phyloP scores from a whole-genome alignment of 2,329 filamentous ascomycete genomes.

The Coniosporium tulheliwenetii region DNA sequence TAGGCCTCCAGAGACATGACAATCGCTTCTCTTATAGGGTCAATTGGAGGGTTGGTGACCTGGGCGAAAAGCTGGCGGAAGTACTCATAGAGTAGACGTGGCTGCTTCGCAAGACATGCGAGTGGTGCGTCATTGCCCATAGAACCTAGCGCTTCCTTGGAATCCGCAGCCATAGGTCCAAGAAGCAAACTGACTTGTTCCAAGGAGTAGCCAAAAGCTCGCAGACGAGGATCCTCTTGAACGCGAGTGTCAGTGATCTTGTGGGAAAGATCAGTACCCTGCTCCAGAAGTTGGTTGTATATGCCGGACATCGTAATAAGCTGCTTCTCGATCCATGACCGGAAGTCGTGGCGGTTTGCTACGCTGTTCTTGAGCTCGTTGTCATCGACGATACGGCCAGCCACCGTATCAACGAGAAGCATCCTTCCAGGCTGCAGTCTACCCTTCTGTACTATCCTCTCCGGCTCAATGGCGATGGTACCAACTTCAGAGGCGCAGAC shows the following conservation, averaged over 20 bases:
- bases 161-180: slow-evolving; percentile 91
- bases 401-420: slow-evolving; percentile 84
- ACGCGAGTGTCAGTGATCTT: slow-evolving; percentile 54
- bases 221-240: slow-evolving; percentile 71
- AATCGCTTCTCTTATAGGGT: slow-evolving; percentile 91
- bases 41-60: slow-evolving; percentile 94
- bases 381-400: slow-evolving; percentile 88
- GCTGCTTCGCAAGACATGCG: slow-evolving; percentile 78
- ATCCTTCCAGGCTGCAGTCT: slow-evolving; percentile 89
- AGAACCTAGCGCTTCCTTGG: slow-evolving; percentile 90
- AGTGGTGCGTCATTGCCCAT: slow-evolving; percentile 96
- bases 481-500: slow-evolving; percentile 95
- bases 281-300: slow-evolving; percentile 42
- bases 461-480: slow-evolving; percentile 80
- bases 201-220: slow-evolving; percentile 84
- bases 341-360: slow-evolving; percentile 74
- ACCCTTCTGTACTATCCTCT: slow-evolving; percentile 82
- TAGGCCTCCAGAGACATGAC: slow-evolving; percentile 98
- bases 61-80: slow-evolving; percentile 96
- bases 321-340: slow-evolving; percentile 73
- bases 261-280: slow-evolving; percentile 47
- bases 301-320: slow-evolving; percentile 69
- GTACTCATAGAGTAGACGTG: slow-evolving; percentile 84
- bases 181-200: slow-evolving; percentile 88
- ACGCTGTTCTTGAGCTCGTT: slow-evolving; percentile 81